Percentiles rank a stretch among this genome's conserved stretches.
phyloP scores from a whole-genome alignment of 164 flowering plant species.

The Akebia trifoliata region DNA sequence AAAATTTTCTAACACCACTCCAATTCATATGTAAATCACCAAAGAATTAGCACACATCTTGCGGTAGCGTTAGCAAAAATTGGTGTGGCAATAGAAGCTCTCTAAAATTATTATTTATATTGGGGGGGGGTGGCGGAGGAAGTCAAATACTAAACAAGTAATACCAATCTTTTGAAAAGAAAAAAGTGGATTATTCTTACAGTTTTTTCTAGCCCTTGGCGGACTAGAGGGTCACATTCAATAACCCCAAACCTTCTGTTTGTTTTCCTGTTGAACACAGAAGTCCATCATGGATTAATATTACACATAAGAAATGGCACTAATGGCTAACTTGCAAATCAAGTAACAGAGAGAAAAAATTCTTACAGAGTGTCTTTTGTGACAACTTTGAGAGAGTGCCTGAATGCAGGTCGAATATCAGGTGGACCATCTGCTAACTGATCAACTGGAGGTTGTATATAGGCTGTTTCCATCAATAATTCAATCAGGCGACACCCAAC shows the following conservation, averaged over 20 bases:
- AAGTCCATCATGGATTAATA: neutral
- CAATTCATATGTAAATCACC: too few species aligned
- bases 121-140: too few species aligned
- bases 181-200: conserved; percentile 30
- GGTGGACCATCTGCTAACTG: conserved; percentile 65
- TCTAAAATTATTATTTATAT: too few species aligned
- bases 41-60: too few species aligned
- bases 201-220: conserved; percentile 47
- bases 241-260: conserved; percentile 56
- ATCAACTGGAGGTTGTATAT: conserved; percentile 76
- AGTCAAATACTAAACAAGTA: too few species aligned
- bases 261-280: conserved; percentile 36
- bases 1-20: too few species aligned
- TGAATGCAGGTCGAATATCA: conserved; percentile 90
- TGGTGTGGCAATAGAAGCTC: too few species aligned
- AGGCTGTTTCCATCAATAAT: conserved; percentile 70
- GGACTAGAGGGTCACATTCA: conserved; percentile 49
- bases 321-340: neutral
- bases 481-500: conserved; percentile 89
- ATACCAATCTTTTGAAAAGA: too few species aligned
- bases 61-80: too few species aligned
- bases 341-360: neutral
- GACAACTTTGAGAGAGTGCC: conserved; percentile 49
- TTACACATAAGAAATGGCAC: neutral
- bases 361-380: conserved; percentile 40